A percentile compares a stretch with the other conserved stretches of the same genome.
Conservation (phyloP, 2,329 filamentous ascomycete species). For the Apiospora marii region DNA sequence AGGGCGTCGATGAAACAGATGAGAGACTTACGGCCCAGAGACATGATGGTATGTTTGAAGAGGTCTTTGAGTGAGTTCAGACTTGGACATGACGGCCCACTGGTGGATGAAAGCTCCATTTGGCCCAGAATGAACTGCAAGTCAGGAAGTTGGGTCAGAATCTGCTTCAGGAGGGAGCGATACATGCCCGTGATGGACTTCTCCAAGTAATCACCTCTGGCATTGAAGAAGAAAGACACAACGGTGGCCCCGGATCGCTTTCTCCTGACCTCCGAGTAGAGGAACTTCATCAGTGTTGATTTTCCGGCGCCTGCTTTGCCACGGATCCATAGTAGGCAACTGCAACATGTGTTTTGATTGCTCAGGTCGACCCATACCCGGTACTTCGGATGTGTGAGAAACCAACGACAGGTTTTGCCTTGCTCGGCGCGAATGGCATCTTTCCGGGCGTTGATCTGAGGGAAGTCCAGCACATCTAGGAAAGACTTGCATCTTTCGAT, state of each 20-base stretch:
- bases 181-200: constrained; percentile 57
- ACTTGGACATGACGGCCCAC: neutral
- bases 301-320: constrained; percentile 46
- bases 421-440: constrained; percentile 44
- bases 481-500: constrained; percentile 23
- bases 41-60: constrained; percentile 34
- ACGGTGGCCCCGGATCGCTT: constrained; percentile 29
- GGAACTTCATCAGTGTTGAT: constrained; percentile 54
- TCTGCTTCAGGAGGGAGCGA: constrained; percentile 55
- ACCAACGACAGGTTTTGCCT: constrained; percentile 50
- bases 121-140: constrained; percentile 45
- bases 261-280: constrained; percentile 31
- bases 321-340: constrained; percentile 45
- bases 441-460: constrained; percentile 48
- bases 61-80: constrained; percentile 36
- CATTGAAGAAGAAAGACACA: constrained; percentile 60
- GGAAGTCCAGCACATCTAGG: constrained; percentile 45
- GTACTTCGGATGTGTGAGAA: constrained; percentile 46
- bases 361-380: constrained; percentile 45
- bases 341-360: constrained; percentile 29
- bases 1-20: constrained; percentile 46
- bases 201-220: constrained; percentile 52
- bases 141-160: constrained; percentile 46
- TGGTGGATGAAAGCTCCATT: neutral
- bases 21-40: constrained; percentile 27